Evolutionary conservation across 441 rosid genomes (phyloP), one percentile per base, ranked within the genome.

Genomic region (Gossypium schwendimanii): DNA sequence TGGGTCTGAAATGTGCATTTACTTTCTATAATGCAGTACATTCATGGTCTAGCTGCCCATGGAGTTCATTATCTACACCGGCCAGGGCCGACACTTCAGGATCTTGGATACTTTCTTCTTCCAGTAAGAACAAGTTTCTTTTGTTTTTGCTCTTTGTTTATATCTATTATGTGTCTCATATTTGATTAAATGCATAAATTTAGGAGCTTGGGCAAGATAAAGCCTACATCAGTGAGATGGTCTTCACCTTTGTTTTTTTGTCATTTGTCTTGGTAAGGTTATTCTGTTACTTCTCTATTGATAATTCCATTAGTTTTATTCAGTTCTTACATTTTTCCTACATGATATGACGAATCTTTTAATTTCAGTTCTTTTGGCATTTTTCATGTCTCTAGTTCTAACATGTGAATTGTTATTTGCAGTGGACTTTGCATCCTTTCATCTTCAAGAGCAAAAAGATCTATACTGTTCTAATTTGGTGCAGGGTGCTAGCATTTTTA

Each of bases 351-450:
- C 15, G 4, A 24, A 17, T 63, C 3, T 63, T 47, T 63, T 36
- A 18, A 36, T 63, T 63, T 39, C 49, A 4, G 31, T 69, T 69
- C 49, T 17, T 17, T 18, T 31, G 5, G 23, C 20, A 4, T 4
- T 59, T 61, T 11, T 72, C 50, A 0, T 18, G 7, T 20, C 26
- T 52, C 45, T 41, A 26, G 17, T 68, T 17, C 55, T 75, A 62
- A 79, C 47, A 23, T 50, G 41, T 69, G 18, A 8, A 28, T 9
- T 70, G 10, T 64, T 75, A 31, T 21, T 82, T 85, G 84, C 94
- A 96, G 99, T 96, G 99, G 99, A 91, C 96, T 55, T 90, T 91
- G 81, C 97, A 96, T 86, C 99, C 99, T 76, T 96, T 96, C 84
- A 77, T 91, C 83, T 77, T 91, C 80, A 91, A 93, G 87, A 86